Evolutionary conservation across 371 early-diverging fungal species (phyloP).

Genomic region (Mortierella sp.): DNA sequence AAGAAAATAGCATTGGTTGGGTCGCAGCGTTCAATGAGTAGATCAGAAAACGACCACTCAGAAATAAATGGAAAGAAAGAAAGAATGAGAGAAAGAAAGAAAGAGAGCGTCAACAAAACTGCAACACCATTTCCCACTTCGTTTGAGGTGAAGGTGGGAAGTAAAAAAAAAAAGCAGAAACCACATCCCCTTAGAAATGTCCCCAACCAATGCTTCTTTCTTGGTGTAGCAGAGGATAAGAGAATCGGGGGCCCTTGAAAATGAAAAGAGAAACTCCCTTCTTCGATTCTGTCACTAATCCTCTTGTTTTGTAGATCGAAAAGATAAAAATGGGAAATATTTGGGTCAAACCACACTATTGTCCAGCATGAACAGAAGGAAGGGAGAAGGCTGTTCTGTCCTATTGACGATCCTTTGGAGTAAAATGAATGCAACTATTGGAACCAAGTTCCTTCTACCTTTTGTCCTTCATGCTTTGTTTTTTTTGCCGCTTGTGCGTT

Average conservation of each 20-base stretch:
- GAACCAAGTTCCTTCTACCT: too few relatives aligned
- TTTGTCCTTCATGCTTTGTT: too few relatives aligned
- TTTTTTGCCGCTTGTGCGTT: too few relatives aligned
- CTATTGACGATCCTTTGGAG: not conserved
- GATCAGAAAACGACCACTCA: not conserved
- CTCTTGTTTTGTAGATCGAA: not conserved
- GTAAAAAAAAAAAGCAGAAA: not conserved
- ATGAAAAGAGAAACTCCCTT: not conserved
- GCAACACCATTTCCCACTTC: not conserved
- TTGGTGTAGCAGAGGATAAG: not conserved
- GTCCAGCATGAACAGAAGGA: not conserved
- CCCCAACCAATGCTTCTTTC: not conserved
- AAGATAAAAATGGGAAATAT: not conserved
- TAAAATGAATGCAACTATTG: constrained; percentile 11
- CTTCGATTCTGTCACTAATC: too few relatives aligned
- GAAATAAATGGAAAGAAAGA: not conserved
- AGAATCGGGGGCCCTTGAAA: not conserved
- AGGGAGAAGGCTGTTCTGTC: not conserved
- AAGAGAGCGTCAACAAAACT: not conserved
- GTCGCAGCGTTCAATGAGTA: not conserved
- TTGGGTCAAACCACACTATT: constrained; percentile 8
- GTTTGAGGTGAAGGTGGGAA: not conserved
- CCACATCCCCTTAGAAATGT: not conserved
- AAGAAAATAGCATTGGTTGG: not conserved
- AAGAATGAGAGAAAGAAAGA: not conserved